Percentiles rank a stretch among this genome's conserved stretches.
These are phyloP conservation scores for Botrytis galanthina DNA, from an alignment of 2,329 filamentous ascomycete genomes.

Conservation along the genomic window DNA sequence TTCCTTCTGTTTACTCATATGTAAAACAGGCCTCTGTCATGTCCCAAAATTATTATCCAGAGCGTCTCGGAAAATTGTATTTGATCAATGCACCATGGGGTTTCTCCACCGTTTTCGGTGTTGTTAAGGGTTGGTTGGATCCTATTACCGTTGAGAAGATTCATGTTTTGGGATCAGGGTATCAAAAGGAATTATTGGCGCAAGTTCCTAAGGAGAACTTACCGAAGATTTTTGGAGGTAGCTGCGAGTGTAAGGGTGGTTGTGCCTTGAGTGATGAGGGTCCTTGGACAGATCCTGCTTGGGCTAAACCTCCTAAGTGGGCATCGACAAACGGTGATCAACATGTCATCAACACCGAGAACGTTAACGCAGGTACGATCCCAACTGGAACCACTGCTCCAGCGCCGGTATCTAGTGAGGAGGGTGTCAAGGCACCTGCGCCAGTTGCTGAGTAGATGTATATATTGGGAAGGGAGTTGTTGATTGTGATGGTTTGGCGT, in stretches of 20 bases:
- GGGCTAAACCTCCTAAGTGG: constrained; percentile 64
- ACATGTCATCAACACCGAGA: constrained; percentile 41
- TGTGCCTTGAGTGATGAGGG: constrained; percentile 86
- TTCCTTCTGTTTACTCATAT: constrained; percentile 83
- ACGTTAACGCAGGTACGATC: constrained; percentile 29
- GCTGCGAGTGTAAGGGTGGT: constrained; percentile 76
- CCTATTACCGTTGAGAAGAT: constrained; percentile 97
- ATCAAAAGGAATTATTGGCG: constrained; percentile 77
- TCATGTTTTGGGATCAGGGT: constrained; percentile 76
- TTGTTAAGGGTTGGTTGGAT: constrained; percentile 93
- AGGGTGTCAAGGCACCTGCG: constrained; percentile 31
- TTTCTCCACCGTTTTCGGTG: constrained; percentile 79
- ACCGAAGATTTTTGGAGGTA: constrained; percentile 80
- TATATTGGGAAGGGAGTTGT: not conserved
- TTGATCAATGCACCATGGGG: constrained; percentile 98
- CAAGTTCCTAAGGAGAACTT: constrained; percentile 91
- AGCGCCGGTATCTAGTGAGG: constrained; percentile 24
- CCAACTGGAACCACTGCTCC: constrained; percentile 28
- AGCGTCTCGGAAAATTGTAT: constrained; percentile 93
- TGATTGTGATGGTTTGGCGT: not conserved
- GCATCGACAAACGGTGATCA: constrained; percentile 40
- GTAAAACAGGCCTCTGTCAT: constrained; percentile 80
- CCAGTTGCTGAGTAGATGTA: constrained; percentile 30
- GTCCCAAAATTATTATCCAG: constrained; percentile 98
- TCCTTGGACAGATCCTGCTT: constrained; percentile 78